These are phyloP conservation scores for Ceratobasidium theobromae DNA, from an alignment of 1,284 basidiomycete species.

Conservation along the genomic window DNA sequence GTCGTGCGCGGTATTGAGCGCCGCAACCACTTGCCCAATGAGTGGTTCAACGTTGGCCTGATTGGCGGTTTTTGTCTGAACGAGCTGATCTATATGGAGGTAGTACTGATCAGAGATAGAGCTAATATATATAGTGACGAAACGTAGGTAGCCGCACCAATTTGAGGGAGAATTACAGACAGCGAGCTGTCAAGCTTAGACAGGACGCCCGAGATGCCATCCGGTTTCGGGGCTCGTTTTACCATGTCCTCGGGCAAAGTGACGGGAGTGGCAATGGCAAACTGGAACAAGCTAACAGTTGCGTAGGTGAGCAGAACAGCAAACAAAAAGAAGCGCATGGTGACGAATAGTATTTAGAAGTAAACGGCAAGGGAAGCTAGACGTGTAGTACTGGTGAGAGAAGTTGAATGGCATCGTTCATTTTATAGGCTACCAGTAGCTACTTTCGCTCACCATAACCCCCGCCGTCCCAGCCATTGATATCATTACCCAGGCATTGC, in stretches of 20 bases:
- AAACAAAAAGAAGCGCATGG: constrained; percentile 2
- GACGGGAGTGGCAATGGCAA: constrained; percentile 4
- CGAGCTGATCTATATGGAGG: constrained; percentile 35
- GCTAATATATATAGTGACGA: background rate
- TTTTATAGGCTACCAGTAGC: no score
- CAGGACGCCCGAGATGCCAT: background rate
- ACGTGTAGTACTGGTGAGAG: no score
- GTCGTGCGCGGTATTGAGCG: constrained; percentile 39
- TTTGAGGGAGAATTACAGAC: background rate
- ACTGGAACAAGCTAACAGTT: background rate
- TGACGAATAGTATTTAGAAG: background rate
- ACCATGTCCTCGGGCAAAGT: constrained; percentile 17
- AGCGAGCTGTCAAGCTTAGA: background rate
- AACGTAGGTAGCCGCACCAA: background rate
- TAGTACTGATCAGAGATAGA: background rate
- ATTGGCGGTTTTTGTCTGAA: constrained; percentile 37
- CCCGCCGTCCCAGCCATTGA: no score
- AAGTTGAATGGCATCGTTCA: no score
- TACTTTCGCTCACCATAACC: no score
- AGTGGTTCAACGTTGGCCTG: constrained; percentile 41
- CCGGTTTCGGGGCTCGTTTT: constrained; percentile 16
- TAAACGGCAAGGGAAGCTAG: no score
- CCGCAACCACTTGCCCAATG: constrained; percentile 39
- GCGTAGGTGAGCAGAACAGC: constrained; percentile 12
- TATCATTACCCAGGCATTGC: no score